These are phyloP conservation scores for Fragosphaeria purpurea DNA, from an alignment of 2,329 filamentous ascomycete genomes.

Conservation along the genomic window DNA sequence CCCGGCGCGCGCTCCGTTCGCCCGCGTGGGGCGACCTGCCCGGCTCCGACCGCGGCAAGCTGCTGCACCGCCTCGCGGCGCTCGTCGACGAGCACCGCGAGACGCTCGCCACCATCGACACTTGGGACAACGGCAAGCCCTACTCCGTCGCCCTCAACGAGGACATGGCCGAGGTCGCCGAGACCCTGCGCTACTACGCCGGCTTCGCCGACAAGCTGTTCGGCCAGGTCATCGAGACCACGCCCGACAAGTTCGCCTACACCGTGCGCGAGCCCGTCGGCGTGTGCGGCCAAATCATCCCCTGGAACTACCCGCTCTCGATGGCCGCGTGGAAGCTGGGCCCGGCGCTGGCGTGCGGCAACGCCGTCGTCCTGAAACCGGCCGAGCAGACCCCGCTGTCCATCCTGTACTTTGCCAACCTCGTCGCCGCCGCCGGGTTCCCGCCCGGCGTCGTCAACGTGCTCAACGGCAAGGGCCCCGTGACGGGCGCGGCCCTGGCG, in stretches of 20 bases:
- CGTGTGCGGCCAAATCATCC: slow-evolving; percentile 60
- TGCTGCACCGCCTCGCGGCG: slow-evolving; percentile 34
- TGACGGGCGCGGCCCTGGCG: slow-evolving; percentile 56
- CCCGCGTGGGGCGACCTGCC: slow-evolving; percentile 10
- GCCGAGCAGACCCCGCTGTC: slow-evolving; percentile 56
- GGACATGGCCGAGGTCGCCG: slow-evolving; percentile 13
- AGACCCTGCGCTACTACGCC: slow-evolving; percentile 59
- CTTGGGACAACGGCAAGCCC: slow-evolving; percentile 77
- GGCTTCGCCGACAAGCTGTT: slow-evolving; percentile 64
- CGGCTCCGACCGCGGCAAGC: slow-evolving; percentile 22
- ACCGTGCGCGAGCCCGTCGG: slow-evolving; percentile 60
- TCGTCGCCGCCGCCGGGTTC: slow-evolving; percentile 62
- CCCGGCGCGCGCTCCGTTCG: slow-evolving; percentile 10
- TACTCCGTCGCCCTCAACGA: slow-evolving; percentile 7
- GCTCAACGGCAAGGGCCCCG: slow-evolving; percentile 55
- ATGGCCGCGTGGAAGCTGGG: slow-evolving; percentile 68
- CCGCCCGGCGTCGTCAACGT: slow-evolving; percentile 66
- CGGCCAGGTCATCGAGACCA: slow-evolving; percentile 57
- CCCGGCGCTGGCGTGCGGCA: slow-evolving; percentile 52
- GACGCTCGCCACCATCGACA: slow-evolving; percentile 43
- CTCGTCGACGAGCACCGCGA: slow-evolving; percentile 28
- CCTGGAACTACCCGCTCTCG: slow-evolving; percentile 63
- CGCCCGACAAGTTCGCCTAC: slow-evolving; percentile 54
- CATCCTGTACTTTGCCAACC: slow-evolving; percentile 48
- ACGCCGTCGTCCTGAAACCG: slow-evolving; percentile 51